Evolutionary conservation across 768 basidiomycete genomes (phyloP).

Genomic region (Glaciozyma antarctica): DNA sequence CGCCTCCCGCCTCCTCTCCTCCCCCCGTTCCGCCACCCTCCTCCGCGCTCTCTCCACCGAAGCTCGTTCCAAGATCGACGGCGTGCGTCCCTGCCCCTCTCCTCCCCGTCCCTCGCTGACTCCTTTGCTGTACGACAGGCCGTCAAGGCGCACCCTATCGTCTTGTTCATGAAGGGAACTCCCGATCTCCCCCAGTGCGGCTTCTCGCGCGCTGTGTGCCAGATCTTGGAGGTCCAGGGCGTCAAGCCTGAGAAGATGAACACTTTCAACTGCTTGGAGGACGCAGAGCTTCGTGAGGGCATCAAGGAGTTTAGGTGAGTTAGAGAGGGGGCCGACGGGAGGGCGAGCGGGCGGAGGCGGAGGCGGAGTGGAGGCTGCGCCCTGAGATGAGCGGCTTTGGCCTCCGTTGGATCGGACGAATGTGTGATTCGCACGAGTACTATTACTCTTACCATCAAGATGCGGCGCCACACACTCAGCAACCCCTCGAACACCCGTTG

Average conservation of each 20-base stretch:
- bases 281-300: constrained; percentile 65
- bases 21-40: neutral
- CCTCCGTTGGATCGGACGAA: too few species aligned
- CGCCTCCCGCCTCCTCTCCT: neutral
- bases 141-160: constrained; percentile 64
- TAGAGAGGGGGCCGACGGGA: neutral
- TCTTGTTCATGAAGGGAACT: constrained; percentile 97
- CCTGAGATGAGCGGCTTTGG: too few species aligned
- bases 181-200: constrained; percentile 80
- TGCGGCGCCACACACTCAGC: too few species aligned
- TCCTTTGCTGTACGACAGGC: constrained; percentile 43
- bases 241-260: constrained; percentile 71
- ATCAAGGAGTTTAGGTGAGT: constrained; percentile 97
- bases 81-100: neutral
- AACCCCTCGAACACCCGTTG: neutral
- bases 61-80: neutral
- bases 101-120: neutral
- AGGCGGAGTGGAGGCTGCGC: neutral
- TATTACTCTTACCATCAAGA: too few species aligned
- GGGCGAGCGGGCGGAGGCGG: neutral
- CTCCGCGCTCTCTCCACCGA: constrained; percentile 1
- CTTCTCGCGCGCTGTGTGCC: constrained; percentile 87
- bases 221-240: constrained; percentile 65
- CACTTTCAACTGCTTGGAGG: constrained; percentile 83
- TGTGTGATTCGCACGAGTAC: too few species aligned